phyloP scores from a whole-genome alignment of 371 early-diverging fungal species.

The Apophysomyces trapeziformis region DNA sequence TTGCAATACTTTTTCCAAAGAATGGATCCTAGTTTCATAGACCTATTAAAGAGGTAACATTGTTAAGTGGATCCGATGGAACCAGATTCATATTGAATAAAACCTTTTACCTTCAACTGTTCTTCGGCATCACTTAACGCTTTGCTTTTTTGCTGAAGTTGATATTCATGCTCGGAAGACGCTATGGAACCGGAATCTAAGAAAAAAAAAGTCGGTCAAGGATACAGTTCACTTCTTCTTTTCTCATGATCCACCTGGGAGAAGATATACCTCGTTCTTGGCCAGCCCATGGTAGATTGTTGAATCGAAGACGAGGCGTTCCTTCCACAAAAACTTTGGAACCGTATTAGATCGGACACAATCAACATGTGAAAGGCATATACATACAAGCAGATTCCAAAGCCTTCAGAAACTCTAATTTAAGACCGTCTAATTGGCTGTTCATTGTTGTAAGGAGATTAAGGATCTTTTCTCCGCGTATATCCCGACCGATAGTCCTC shows the following conservation, averaged over 20 bases:
- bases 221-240: no score
- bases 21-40: constrained; percentile 52
- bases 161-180: constrained; percentile 21
- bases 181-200: constrained; percentile 17
- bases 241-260: no score
- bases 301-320: neutral
- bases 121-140: constrained; percentile 37
- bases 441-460: constrained; percentile 42
- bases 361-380: neutral
- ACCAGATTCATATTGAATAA: neutral
- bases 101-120: constrained; percentile 31
- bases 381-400: constrained; percentile 48
- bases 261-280: neutral
- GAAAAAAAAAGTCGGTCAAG: neutral
- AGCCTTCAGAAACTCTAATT: constrained; percentile 61
- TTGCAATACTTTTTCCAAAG: constrained; percentile 49
- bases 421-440: constrained; percentile 63
- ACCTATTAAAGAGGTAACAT: constrained; percentile 15
- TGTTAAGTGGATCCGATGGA: neutral
- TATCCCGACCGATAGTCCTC: neutral
- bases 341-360: neutral
- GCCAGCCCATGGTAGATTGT: neutral
- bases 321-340: neutral
- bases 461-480: constrained; percentile 28
- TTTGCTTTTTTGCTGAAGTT: constrained; percentile 42